Conservation (phyloP, 2,329 filamentous ascomycete genomes). For the Cladophialophora bantiana region DNA sequence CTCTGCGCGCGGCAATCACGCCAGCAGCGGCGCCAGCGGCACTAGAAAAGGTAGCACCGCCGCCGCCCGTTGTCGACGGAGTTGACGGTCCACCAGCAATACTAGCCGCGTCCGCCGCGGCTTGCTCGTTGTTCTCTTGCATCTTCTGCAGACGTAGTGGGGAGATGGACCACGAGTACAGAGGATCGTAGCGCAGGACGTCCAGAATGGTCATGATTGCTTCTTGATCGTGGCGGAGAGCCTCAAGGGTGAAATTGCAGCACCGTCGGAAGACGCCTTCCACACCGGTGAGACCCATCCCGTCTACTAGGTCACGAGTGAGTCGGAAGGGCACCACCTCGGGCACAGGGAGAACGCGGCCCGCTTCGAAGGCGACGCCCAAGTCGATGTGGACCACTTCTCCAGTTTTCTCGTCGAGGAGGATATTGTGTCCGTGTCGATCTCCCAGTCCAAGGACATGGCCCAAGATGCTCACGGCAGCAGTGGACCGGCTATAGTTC, state of each 20-base stretch:
- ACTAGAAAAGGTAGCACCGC: conserved; percentile 23
- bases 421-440: conserved; percentile 94
- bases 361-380: conserved; percentile 95
- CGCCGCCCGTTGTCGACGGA: conserved; percentile 41
- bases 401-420: conserved; percentile 86
- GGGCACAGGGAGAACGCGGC: conserved; percentile 90
- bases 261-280: conserved; percentile 97
- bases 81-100: conserved; percentile 35
- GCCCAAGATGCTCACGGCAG: conserved; percentile 92
- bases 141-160: conserved; percentile 70
- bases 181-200: conserved; percentile 94
- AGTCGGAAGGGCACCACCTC: conserved; percentile 95
- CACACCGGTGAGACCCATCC: conserved; percentile 93
- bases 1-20: conserved; percentile 42
- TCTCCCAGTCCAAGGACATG: conserved; percentile 93
- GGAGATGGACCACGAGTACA: conserved; percentile 94
- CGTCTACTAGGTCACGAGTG: conserved; percentile 93
- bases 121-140: conserved; percentile 62
- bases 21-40: conserved; percentile 1
- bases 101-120: conserved; percentile 44
- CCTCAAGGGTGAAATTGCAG: conserved; percentile 96
- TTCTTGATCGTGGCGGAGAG: conserved; percentile 91
- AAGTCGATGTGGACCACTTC: conserved; percentile 98
- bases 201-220: conserved; percentile 99
- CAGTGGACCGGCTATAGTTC: conserved; percentile 91